phyloP scores from a whole-genome alignment of 176 grass and related monocot genomes.

The Zoysia japonica region DNA sequence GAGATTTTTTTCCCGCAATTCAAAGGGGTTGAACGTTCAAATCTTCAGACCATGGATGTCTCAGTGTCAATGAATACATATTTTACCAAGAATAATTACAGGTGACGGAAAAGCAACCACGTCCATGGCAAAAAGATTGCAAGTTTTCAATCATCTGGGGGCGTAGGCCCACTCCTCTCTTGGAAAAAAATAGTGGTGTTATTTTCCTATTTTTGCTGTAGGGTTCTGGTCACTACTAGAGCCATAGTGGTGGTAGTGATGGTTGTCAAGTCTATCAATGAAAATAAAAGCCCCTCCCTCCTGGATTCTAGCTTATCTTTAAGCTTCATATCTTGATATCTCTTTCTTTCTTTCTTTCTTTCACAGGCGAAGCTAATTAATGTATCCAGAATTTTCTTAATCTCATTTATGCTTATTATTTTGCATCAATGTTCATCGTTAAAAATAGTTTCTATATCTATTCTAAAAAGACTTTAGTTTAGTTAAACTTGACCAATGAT shows the following conservation, averaged over 20 bases:
- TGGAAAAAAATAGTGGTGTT: slow-evolving; percentile 34
- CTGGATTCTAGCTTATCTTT: slow-evolving; percentile 49
- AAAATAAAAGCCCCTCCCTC: slow-evolving; percentile 31
- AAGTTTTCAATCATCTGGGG: not conserved
- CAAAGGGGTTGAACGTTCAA: too few species aligned
- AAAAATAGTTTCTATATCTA: too few species aligned
- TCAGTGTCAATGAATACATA: not conserved
- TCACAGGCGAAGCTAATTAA: slow-evolving; percentile 32
- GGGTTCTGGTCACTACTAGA: slow-evolving; percentile 26
- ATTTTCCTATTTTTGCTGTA: slow-evolving; percentile 33
- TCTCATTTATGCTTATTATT: not conserved
- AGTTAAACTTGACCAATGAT: too few species aligned
- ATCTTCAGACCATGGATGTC: too few species aligned
- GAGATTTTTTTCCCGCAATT: too few species aligned
- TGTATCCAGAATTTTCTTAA: not conserved
- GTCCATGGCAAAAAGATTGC: not conserved
- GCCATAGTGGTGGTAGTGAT: slow-evolving; percentile 43
- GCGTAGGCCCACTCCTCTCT: slow-evolving; percentile 12
- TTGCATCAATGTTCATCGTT: too few species aligned
- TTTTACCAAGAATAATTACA: too few species aligned
- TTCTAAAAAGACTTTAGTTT: too few species aligned
- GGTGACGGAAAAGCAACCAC: not conserved
- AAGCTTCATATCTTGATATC: slow-evolving; percentile 30
- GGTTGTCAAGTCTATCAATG: slow-evolving; percentile 45
- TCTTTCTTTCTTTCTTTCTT: slow-evolving; percentile 8